Base-by-base conservation (phyloP, 768 basidiomycete species). In the Lentinula guzmanii region DNA sequence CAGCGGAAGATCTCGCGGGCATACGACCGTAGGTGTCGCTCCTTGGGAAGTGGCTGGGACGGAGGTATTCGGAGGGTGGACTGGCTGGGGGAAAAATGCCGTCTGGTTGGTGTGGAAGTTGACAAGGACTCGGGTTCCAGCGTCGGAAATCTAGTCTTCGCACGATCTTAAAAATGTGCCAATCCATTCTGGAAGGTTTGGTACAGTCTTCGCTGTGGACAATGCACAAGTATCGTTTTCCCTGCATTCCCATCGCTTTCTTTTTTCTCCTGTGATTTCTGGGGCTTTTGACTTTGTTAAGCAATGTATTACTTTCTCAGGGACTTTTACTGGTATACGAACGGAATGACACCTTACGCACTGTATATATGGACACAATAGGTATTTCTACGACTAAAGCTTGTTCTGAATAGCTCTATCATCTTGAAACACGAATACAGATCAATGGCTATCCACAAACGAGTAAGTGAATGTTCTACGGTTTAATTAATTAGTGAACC, bases 31-130 rank as follows among this genome's bases (percentile, higher is more conserved):
- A 75, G 88, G 37, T 89, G 87, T 62, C 73, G 75, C 58, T 77
- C 76, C 64, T 78, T 82, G 70, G 86, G 85, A 28, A 86, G 82
- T 1, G 86, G 84, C 11, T 87, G 86, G 86, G 85, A 86, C 33
- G 78, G 78, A 18, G 87, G 87, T 18, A 84, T 90, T 31, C 78
- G 85, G 51, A 74, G 87, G 52, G 70, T 89, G 13, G 87, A 89
- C 72, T 88, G 83, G 79, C 75, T 89, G 48, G 83, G 83, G n/a
- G 77, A 80, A 31, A 87, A 85, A 68, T 86, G 83, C 35, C 72
- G 76, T 52, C 68, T 89, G 41, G 75, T 84, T 35, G 87, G 87
- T 28, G 77, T 89, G 63, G 85, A 87, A 66, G 77, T 86, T 62
- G 78, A 79, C 63, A 72, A 74, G 48, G 67, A 70, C 7, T 69